Percentiles rank a stretch among this genome's conserved stretches.
phyloP scores from a whole-genome alignment of 1,139 yeast species.

The Protomyces gravidus region DNA sequence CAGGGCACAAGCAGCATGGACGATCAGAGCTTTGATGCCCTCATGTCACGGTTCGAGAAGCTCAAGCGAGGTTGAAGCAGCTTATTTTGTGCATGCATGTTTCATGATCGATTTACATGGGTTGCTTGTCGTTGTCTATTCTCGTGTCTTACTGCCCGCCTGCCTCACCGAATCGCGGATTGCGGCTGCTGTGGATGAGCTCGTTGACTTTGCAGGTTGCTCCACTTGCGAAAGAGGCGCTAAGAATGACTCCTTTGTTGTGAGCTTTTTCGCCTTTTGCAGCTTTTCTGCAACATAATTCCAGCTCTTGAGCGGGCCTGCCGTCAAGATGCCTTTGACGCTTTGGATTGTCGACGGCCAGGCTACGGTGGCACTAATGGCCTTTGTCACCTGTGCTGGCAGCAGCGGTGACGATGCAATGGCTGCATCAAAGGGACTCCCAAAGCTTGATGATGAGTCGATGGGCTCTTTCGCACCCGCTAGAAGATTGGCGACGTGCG shows the following conservation, averaged over 20 bases:
- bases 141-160: not conserved
- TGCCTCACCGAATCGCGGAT: not conserved
- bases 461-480: constrained; percentile 34
- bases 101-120: not conserved
- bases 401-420: constrained; percentile 47
- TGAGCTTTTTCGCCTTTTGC: constrained; percentile 35
- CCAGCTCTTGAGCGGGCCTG: constrained; percentile 69
- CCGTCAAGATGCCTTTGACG: constrained; percentile 76
- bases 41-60: constrained; percentile 36
- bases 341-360: constrained; percentile 72
- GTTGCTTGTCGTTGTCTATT: not conserved
- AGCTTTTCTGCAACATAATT: constrained; percentile 75
- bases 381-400: constrained; percentile 44
- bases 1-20: constrained; percentile 16
- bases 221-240: not conserved
- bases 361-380: constrained; percentile 58
- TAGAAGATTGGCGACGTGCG: constrained; percentile 42
- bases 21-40: constrained; percentile 47
- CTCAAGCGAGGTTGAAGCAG: constrained; percentile 20
- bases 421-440: constrained; percentile 40
- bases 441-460: not conserved
- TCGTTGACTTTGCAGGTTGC: not conserved
- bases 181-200: not conserved
- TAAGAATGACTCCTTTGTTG: not conserved
- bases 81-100: not conserved